Conservation (phyloP, 2,329 filamentous ascomycete genomes). For the Thielaviopsis cerberus region DNA sequence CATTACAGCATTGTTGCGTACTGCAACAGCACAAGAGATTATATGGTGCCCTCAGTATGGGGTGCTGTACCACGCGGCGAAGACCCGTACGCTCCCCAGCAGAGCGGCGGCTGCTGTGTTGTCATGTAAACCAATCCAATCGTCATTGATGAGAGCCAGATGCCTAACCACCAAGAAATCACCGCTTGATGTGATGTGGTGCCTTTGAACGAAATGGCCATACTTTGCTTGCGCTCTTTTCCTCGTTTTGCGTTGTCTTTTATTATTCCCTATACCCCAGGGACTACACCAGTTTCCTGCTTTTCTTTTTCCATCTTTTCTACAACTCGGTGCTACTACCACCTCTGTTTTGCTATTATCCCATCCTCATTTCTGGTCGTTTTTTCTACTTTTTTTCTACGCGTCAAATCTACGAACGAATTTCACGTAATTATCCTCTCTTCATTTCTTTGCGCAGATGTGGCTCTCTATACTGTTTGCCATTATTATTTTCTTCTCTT, state of each 20-base stretch:
- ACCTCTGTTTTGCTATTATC: neutral
- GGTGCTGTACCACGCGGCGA: conserved; percentile 84
- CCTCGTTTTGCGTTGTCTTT: neutral
- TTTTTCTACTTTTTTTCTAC: neutral
- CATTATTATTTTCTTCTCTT: neutral
- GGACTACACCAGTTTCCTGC: conserved; percentile 15
- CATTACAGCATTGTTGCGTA: conserved; percentile 98
- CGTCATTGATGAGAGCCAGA: neutral
- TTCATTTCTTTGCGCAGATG: too few relatives aligned
- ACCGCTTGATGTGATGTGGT: neutral
- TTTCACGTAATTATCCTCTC: neutral
- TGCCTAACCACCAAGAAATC: neutral
- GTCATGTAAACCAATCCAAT: conserved; percentile 51
- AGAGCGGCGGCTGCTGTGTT: conserved; percentile 78
- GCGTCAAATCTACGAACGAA: neutral
- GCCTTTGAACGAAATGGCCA: neutral
- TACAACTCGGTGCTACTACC: neutral
- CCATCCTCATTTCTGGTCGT: conserved; percentile 2
- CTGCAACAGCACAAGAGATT: conserved; percentile 93
- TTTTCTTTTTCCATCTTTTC: conserved; percentile 13
- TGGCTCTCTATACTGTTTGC: too few relatives aligned
- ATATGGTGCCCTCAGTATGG: conserved; percentile 98
- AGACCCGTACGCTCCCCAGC: conserved; percentile 94
- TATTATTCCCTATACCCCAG: neutral
- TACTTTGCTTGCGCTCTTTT: neutral